A percentile compares a stretch with the other conserved stretches of the same genome.
phyloP scores from a whole-genome alignment of 129 eudicot genomes.

The Silybum marianum region DNA sequence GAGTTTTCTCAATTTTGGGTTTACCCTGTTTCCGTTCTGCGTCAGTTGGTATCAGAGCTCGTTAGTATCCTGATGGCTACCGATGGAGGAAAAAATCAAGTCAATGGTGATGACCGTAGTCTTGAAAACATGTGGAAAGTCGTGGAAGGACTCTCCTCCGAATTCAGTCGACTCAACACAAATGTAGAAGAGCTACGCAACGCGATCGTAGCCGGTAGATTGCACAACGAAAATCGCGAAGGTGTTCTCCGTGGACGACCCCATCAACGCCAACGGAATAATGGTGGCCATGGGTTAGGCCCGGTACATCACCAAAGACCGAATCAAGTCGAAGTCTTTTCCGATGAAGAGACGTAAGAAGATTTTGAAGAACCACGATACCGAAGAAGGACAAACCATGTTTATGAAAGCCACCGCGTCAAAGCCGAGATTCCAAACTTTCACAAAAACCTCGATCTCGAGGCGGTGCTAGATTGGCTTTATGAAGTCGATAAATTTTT shows the following conservation, averaged over 20 bases:
- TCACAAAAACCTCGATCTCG: no score
- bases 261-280: no score
- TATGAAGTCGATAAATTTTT: no score
- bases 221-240: background rate
- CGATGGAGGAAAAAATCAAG: no score
- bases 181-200: background rate
- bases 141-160: background rate
- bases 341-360: background rate
- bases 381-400: background rate
- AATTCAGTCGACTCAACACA: background rate
- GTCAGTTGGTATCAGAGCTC: background rate
- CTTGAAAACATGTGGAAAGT: no score
- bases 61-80: background rate
- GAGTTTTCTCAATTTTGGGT: background rate
- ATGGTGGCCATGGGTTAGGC: no score
- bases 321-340: no score
- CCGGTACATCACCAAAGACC: no score
- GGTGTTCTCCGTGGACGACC: no score
- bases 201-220: background rate
- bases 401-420: background rate
- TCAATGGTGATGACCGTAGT: background rate
- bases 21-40: background rate
- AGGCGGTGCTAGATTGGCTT: no score
- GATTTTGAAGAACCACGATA: background rate
- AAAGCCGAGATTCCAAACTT: background rate